Evolutionary conservation across 345 rosid genomes (phyloP), one percentile per base, ranked within the genome.

Genomic region (Reutealis trisperma): DNA sequence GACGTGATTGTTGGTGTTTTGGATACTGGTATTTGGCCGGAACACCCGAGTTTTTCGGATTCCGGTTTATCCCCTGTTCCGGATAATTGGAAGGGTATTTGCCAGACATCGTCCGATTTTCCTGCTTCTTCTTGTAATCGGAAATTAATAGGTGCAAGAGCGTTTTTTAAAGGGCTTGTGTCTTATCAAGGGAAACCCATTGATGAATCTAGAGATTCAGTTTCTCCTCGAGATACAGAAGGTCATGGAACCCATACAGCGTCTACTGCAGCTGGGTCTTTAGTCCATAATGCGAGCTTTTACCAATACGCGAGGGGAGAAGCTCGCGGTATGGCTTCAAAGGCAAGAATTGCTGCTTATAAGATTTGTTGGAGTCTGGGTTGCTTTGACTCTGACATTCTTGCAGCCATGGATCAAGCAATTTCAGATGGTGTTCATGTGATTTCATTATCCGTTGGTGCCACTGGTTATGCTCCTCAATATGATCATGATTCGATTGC

Each of bases 231-330:
- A 14, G 99, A 96, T 75, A 90, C 97, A 2, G 94, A 88, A 27
- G 98, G 97, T 3, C 99, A 96, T 67, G 97, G 98, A 0, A 96
- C 93, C 1, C 97, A 96, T 54, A 96, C 98, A 2, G 88, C 99
- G 7, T 93, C 99, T 0, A 92, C 98, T 2, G 97, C 98, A 0
- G 93, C 92, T 8, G 99, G 99, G 27, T 86, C 94, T 27, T 74
- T 82, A 6, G 98, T 90, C 1, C 42, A 78, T 0, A 89, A 91
- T 72, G 94, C 98, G 41, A 88, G 96, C 68, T 82, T 96, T 52
- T 90, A 57, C 63, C 71, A 85, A 0, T 93, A 84, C 68, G 98
- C 99, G 0, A 32, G 1, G 0, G 99, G 99, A 5, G 88, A 86
- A 60, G 99, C 99, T 32, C 90, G 96, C 25, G 98, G 99, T 21